Evolutionary conservation across 1,284 basidiomycete genomes (phyloP), one percentile per base, ranked within the genome.

Genomic region (Ceratobasidium sp.): DNA sequence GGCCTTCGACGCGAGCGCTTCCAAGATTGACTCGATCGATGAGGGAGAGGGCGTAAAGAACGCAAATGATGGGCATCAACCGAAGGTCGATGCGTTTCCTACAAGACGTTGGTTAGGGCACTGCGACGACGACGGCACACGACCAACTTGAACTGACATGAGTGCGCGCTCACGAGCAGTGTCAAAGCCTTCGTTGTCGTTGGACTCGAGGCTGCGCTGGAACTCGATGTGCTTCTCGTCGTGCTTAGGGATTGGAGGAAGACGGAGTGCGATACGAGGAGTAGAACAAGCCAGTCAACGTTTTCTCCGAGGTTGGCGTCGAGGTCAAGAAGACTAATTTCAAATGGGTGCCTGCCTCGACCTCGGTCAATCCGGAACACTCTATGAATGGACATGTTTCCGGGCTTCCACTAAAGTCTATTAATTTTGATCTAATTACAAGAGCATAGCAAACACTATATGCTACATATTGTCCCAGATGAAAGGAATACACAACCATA

Each of bases 21-120:
- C 78, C 80, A 36, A 82, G 79, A 74, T 81, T 81, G 74, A 79
- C 80, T 15, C 80, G 79, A 71, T 82, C 80, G 60, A 83, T 84
- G 60, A 83, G 78, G 0, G 80, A 79, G 65, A 83, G 78, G 63
- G 81, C 79, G 73, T 82, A 83, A 33, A 82, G 78, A 9, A 78
- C 80, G 22, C 80, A 80, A 33, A 83, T 79, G 54, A 82, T 82
- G 64, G 81, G 81, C 15, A 84, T 75, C 33, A 84, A 78, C 8
- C 82, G 78, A 15, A 69, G 71, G 76, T 83, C 82, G 74, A 84
- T 76, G 6, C 63, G 73, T n/a, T 62, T 48, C 41, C 75, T 76
- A 29, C 11, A 33, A 27, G n/a, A 6, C 9, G 27, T 33, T 41
- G 11, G 11, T 11, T 41, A 41, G 11, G 11, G 4, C 36, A 62